Evolutionary conservation across 352 stramenopile genomes (phyloP).

Genomic region (Pythium grandisporangium): DNA sequence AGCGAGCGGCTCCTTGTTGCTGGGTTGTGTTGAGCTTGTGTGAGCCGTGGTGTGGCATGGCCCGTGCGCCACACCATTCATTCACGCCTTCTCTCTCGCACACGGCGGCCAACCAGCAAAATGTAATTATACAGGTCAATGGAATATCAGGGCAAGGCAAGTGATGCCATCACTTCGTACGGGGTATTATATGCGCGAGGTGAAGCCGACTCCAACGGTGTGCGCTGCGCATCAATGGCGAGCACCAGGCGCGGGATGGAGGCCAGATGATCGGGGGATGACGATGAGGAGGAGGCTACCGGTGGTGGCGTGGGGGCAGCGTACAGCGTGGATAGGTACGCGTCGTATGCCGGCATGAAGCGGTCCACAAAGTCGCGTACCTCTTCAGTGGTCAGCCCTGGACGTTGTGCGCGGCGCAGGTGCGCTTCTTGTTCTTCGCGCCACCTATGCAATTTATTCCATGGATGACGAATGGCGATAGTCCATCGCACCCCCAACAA

Average conservation of each 20-base stretch:
- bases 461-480: conserved; percentile 2
- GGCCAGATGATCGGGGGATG: conserved; percentile 11
- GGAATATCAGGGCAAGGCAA: no score
- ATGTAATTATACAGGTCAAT: no score
- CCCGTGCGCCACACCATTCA: no score
- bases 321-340: conserved; percentile 62
- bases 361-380: conserved; percentile 82
- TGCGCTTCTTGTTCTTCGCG: conserved; percentile 70
- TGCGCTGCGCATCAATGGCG: conserved; percentile 1
- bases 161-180: no score
- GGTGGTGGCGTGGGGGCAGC: neutral
- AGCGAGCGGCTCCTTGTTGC: no score
- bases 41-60: no score
- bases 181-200: no score
- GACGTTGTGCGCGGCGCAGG: conserved; percentile 44
- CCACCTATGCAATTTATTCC: no score
- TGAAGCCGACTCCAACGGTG: no score
- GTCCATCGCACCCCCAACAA: neutral
- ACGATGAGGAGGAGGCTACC: neutral
- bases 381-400: conserved; percentile 47
- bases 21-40: no score
- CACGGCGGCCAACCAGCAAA: no score
- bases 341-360: conserved; percentile 79
- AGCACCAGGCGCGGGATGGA: conserved; percentile 17
- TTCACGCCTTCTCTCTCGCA: no score